These are phyloP conservation scores for Eucalyptus urophylla DNA, from an alignment of 345 rosid species.

Conservation along the genomic window DNA sequence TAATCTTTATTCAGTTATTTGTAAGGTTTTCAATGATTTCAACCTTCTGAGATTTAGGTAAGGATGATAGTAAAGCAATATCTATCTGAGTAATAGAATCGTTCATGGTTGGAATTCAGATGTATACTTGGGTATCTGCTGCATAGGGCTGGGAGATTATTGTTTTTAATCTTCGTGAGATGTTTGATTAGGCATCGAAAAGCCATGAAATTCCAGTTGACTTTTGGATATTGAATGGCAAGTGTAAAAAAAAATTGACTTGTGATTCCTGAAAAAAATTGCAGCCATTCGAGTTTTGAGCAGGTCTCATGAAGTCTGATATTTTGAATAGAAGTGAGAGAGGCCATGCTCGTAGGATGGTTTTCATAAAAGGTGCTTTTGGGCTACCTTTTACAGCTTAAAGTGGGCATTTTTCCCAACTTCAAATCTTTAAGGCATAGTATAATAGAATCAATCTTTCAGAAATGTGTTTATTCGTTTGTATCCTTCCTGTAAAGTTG, in stretches of 20 bases:
- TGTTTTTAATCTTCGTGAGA: not conserved
- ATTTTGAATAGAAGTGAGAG: not conserved
- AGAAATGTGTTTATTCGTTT: not conserved
- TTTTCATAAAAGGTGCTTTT: not conserved
- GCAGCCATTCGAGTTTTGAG: not conserved
- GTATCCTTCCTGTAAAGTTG: not conserved
- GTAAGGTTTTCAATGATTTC: not conserved
- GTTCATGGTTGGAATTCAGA: not conserved
- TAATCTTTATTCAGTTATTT: not conserved
- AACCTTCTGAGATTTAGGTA: not conserved
- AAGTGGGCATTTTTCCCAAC: not conserved
- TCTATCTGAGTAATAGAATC: not conserved
- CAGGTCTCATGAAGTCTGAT: not conserved
- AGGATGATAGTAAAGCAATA: not conserved
- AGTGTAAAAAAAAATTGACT: too few species aligned
- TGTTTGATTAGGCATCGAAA: not conserved
- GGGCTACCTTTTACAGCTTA: not conserved
- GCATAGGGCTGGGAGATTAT: not conserved
- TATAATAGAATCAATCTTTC: not conserved
- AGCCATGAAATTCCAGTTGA: not conserved
- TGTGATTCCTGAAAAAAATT: not conserved
- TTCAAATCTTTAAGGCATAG: not conserved
- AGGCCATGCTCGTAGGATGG: not conserved
- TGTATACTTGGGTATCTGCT: not conserved
- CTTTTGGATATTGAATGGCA: not conserved